Percentiles rank a stretch among this genome's conserved stretches.
phyloP scores from a whole-genome alignment of 495 filamentous ascomycete species.

The Aspergillus saccharolyticus region DNA sequence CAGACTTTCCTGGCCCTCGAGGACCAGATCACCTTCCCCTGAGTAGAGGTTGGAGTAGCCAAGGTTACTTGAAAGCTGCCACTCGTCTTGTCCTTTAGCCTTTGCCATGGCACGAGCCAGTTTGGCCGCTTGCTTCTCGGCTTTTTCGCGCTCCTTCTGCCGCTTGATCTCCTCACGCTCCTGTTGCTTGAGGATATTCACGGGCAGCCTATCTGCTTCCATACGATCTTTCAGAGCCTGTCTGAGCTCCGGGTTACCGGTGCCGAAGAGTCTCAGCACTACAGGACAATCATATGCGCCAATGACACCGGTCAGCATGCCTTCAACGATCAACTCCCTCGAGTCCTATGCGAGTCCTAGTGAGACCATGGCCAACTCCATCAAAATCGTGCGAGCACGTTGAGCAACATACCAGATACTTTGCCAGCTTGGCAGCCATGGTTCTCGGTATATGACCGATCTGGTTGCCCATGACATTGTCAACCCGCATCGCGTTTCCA shows the following conservation, averaged over 20 bases:
- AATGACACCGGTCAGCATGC: constrained; percentile 57
- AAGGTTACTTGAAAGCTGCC: constrained; percentile 23
- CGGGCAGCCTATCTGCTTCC: constrained; percentile 55
- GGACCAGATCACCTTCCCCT: constrained; percentile 17
- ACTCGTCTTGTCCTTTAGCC: constrained; percentile 30
- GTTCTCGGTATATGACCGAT: constrained; percentile 73
- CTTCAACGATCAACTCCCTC: constrained; percentile 57
- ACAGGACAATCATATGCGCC: constrained; percentile 66
- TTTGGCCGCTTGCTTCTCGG: constrained; percentile 46
- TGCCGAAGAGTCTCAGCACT: constrained; percentile 60
- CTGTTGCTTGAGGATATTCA: constrained; percentile 33
- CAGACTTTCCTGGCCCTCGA: constrained; percentile 36
- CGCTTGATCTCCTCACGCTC: constrained; percentile 29
- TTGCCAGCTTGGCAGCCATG: constrained; percentile 65
- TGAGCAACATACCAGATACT: constrained; percentile 54
- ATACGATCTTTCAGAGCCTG: constrained; percentile 54
- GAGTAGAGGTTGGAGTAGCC: constrained; percentile 31
- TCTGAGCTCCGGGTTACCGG: constrained; percentile 47
- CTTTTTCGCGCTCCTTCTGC: constrained; percentile 37
- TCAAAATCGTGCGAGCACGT: not conserved
- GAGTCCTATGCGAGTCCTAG: constrained; percentile 41
- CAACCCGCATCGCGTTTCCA: constrained; percentile 70
- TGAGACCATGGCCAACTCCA: not conserved
- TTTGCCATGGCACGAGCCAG: constrained; percentile 38
- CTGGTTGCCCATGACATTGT: constrained; percentile 73